phyloP scores from a whole-genome alignment of 805 yeast species.

The Yarrowia keelungensis region DNA sequence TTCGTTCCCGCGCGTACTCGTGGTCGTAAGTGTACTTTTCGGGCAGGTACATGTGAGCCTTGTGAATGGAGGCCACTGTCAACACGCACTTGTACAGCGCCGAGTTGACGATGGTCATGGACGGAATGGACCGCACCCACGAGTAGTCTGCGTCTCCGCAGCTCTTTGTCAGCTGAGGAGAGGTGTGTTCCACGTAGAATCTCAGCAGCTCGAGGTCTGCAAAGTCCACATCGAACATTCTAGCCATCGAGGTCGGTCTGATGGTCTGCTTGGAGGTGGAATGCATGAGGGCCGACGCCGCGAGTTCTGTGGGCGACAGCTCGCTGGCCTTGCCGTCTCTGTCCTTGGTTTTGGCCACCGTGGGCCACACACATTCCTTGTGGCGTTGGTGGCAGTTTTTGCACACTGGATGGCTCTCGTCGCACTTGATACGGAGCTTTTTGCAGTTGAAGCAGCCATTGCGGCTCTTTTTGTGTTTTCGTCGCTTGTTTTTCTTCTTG shows the following conservation, averaged over 20 bases:
- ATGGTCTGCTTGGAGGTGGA: conserved; percentile 29
- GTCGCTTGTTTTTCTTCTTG: conserved; percentile 40
- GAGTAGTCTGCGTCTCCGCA: conserved; percentile 38
- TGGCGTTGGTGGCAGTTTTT: conserved; percentile 42
- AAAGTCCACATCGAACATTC: conserved; percentile 38
- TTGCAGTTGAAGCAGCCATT: conserved; percentile 46
- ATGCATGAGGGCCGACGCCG: conserved; percentile 30
- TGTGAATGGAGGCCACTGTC: conserved; percentile 35
- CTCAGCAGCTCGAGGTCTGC: conserved; percentile 37
- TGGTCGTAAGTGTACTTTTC: conserved; percentile 36
- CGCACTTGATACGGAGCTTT: conserved; percentile 45
- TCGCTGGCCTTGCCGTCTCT: conserved; percentile 10
- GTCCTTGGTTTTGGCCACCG: conserved; percentile 23
- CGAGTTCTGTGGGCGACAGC: conserved; percentile 30
- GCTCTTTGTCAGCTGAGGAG: conserved; percentile 20
- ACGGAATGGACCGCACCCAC: conserved; percentile 37
- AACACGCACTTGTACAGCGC: conserved; percentile 36
- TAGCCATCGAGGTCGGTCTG: conserved; percentile 30
- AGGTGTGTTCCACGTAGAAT: conserved; percentile 35
- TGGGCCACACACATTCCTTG: conserved; percentile 42
- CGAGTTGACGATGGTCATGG: conserved; percentile 34
- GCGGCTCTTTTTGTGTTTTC: conserved; percentile 44
- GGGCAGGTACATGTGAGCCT: conserved; percentile 36
- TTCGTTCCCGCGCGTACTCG: conserved; percentile 30
- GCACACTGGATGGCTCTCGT: conserved; percentile 44